Base-by-base conservation (phyloP, 139 green algal genomes). In the Pleodorina starrii region DNA sequence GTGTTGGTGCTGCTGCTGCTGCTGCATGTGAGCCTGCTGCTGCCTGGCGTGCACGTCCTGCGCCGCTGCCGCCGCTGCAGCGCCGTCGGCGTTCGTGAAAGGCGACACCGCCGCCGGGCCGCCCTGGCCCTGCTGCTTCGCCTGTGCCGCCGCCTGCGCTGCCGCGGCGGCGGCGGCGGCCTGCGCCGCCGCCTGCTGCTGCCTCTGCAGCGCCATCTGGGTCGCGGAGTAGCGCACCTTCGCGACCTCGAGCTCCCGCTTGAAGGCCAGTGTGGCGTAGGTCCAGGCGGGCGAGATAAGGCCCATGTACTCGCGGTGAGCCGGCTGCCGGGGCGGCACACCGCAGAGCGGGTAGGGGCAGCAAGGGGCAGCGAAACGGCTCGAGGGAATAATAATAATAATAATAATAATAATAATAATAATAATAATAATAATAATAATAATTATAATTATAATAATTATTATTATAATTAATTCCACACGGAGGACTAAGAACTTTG, bases 241-340 rank as follows among this genome's bases (percentile, higher is more conserved):
- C 6, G 82, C 66, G 44, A 0, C 27, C 12, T 78, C 82, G n/a
- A 88, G 29, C 43, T 88, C 82, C 10, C 63, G 63, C 66, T 88
- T 88, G 46, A 88, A 79, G 7, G 32, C 82, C 25, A 5, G 2
- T 3, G 44, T 71, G 66, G 44, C 82, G 25, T 5, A 27, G 21
- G 32, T 40, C 82, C 82, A 88, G 23, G 63, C n/a, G 1, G 82
- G 82, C 1, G 66, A 69, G 82, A 88, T 88, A 43, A 88, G 19
- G 21, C 57, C 82, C n/a, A 79, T 5, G 25, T 71, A 71, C 19
- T 88, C 82, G 9, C 68, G 66, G 44, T 71, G 44, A 10, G 43
- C 40, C 25, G 82, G 82, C 82, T 88, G 82, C 60, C n/a, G n/a
- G n/a, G n/a, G n/a, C n/a, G n/a, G n/a, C n/a, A n/a, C n/a, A n/a